These are phyloP conservation scores for Xylaria flabelliformis DNA, from an alignment of 495 filamentous ascomycete genomes.

Conservation along the genomic window DNA sequence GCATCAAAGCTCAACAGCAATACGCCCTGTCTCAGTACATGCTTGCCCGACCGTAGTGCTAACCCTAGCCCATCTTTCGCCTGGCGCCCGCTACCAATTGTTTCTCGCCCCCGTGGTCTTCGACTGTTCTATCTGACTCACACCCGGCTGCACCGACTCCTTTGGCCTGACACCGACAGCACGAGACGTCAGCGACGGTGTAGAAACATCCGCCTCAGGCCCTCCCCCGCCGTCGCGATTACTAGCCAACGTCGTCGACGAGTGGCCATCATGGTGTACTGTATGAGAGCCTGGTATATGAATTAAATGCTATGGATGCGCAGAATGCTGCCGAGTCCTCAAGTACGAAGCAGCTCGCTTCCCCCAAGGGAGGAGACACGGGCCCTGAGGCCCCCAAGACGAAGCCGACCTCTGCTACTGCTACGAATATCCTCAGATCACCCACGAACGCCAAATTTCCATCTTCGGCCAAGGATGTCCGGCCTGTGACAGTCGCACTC, in stretches of 20 bases:
- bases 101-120: conserved; percentile 17
- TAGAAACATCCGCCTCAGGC: conserved; percentile 22
- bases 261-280: conserved; percentile 62
- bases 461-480: conserved; percentile 30
- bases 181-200: conserved; percentile 15
- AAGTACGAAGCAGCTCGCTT: conserved; percentile 60
- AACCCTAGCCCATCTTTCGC: conserved; percentile 16
- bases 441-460: conserved; percentile 25
- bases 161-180: conserved; percentile 16
- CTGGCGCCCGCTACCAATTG: background rate
- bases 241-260: conserved; percentile 38
- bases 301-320: conserved; percentile 66
- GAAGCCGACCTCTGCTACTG: conserved; percentile 29
- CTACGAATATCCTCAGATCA: conserved; percentile 34
- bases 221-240: background rate
- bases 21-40: conserved; percentile 14
- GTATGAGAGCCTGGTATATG: conserved; percentile 48
- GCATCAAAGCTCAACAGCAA: background rate
- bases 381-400: conserved; percentile 49
- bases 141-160: conserved; percentile 33
- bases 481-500: conserved; percentile 25
- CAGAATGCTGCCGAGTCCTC: conserved; percentile 65
- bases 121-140: conserved; percentile 31
- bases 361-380: conserved; percentile 52
- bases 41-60: conserved; percentile 14